phyloP scores from a whole-genome alignment of 129 eudicot species.

The Lactuca sativa region DNA sequence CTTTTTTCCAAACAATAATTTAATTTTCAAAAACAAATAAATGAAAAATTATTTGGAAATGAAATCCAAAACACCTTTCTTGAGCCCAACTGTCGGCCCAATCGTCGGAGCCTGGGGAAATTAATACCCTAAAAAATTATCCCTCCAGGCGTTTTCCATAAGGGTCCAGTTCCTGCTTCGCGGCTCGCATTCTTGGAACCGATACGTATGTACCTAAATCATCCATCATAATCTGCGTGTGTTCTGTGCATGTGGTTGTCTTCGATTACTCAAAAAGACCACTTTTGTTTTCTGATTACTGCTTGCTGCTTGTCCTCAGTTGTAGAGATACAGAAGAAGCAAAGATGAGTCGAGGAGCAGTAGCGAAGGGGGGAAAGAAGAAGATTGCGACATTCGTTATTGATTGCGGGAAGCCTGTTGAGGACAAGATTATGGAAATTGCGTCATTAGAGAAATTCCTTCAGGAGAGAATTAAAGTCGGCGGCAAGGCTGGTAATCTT shows the following conservation, averaged over 20 bases:
- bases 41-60: too few relatives aligned
- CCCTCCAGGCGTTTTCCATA: neutral
- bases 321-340: conserved; percentile 5
- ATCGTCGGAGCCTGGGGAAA: neutral
- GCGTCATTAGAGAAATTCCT: conserved; percentile 48
- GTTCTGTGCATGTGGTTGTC: neutral
- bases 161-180: conserved; percentile 3
- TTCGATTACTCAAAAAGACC: neutral
- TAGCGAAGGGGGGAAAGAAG: conserved; percentile 33
- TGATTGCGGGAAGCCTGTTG: conserved; percentile 51
- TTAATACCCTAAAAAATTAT: conserved; percentile 14
- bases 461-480: conserved; percentile 49
- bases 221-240: neutral
- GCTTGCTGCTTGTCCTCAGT: conserved; percentile 4
- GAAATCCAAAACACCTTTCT: too few relatives aligned
- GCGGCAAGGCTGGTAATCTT: conserved; percentile 47
- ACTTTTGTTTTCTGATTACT: neutral
- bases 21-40: neutral
- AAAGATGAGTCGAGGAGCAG: conserved; percentile 34
- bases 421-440: conserved; percentile 50
- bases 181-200: conserved; percentile 10
- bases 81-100: neutral
- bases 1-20: neutral
- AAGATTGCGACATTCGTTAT: conserved; percentile 32
- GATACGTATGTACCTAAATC: conserved; percentile 9